These are phyloP conservation scores for Aspergillus hortae DNA, from an alignment of 2,329 filamentous ascomycete genomes.

Conservation along the genomic window DNA sequence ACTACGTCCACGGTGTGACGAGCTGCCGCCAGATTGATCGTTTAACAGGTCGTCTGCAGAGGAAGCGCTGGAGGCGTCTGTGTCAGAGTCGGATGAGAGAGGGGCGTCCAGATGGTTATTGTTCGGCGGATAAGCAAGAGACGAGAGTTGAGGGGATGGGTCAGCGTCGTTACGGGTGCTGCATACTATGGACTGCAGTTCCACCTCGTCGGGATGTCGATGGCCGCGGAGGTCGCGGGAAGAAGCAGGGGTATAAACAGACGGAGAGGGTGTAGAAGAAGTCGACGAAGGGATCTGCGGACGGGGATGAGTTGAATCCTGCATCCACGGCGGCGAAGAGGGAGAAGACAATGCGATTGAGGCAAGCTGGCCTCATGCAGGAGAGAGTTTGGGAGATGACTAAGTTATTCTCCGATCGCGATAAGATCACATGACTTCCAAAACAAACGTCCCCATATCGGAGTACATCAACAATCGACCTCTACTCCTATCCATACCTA, in stretches of 20 bases:
- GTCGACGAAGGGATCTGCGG: neutral
- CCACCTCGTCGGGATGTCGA: constrained; percentile 12
- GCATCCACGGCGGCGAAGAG: constrained; percentile 11
- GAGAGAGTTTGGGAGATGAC: neutral
- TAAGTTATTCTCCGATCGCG: neutral
- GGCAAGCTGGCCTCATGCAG: constrained; percentile 25
- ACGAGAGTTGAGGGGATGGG: constrained; percentile 2
- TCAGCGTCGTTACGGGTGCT: constrained; percentile 7
- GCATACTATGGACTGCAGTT: constrained; percentile 20
- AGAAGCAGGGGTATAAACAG: constrained; percentile 13
- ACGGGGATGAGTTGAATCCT: constrained; percentile 1
- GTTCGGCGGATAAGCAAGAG: constrained; percentile 3
- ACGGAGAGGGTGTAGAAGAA: constrained; percentile 6
- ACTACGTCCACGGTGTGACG: constrained; percentile 12
- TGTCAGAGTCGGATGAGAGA: constrained; percentile 6
- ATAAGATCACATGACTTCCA: neutral
- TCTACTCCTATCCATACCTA: neutral
- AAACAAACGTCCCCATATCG: neutral
- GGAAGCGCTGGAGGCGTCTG: constrained; percentile 6
- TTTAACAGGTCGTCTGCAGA: constrained; percentile 5
- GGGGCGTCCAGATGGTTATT: constrained; percentile 1
- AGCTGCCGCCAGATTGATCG: constrained; percentile 9
- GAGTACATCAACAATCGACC: neutral
- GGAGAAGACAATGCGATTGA: constrained; percentile 5
- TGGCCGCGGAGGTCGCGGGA: constrained; percentile 7